Percentiles rank a stretch among this genome's conserved stretches.
Evolutionary conservation across 192 early-diverging fungal species (phyloP).

Genomic region (Linnemannia zychae): DNA sequence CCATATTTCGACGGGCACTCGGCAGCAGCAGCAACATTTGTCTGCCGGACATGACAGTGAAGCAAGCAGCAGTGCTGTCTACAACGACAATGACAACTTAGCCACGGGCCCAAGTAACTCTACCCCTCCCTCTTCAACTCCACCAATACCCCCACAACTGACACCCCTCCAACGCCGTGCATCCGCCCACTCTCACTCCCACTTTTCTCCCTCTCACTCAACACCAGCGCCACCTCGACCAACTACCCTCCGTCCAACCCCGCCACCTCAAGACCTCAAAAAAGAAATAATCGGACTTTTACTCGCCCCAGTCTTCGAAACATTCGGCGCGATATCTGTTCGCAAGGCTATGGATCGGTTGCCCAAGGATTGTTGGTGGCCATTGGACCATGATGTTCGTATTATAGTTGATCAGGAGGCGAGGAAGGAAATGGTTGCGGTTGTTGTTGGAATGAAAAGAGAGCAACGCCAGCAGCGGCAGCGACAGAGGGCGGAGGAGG

Average conservation of each 20-base stretch:
- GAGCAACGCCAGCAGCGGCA: conserved; percentile 5
- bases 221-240: not conserved
- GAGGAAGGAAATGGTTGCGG: conserved; percentile 27
- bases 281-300: conserved; percentile 19
- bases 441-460: conserved; percentile 1
- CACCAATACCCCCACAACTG: not conserved
- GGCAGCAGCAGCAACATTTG: not conserved
- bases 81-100: not conserved
- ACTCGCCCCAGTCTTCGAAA: conserved; percentile 30
- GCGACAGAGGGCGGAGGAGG: not conserved
- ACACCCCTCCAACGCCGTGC: not conserved
- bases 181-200: not conserved
- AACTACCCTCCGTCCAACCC: not conserved
- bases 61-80: not conserved
- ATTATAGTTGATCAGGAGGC: conserved; percentile 29
- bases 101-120: not conserved
- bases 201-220: not conserved
- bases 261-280: not conserved
- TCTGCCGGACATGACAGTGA: not conserved
- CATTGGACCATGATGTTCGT: conserved; percentile 37
- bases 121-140: not conserved
- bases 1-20: not conserved
- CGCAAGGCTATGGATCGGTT: conserved; percentile 42
- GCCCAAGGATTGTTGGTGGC: conserved; percentile 53
- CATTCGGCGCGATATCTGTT: conserved; percentile 31